Base-by-base conservation (phyloP, 192 early-diverging fungal species). In the Umbelopsis vinacea region DNA sequence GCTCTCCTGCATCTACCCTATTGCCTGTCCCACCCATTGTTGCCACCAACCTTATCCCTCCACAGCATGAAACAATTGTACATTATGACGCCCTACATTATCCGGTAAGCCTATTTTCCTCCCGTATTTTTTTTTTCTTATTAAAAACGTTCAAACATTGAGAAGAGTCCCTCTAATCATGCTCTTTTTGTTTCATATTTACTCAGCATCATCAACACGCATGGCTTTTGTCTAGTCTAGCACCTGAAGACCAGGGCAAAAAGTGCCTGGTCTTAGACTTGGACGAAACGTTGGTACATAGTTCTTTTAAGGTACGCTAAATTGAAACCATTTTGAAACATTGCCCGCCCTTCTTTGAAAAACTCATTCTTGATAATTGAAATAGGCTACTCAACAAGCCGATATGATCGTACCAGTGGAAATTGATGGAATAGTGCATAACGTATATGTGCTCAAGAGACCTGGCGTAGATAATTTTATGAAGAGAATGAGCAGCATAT, bases 241-340 rank as follows among this genome's bases (percentile, higher is more conserved):
- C 83, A 33, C 76, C 83, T 17, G 82, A 85, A 67, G 89, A 93
- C 74, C 52, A 57, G 38, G 90, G 91, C 15, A 90, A 88, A 78
- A 99, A 97, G 74, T 96, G 95, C 72, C 86, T 99, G 29, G 97
- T 99, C 15, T 87, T 99, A 45, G 97, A 99, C 82, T 85, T 97
- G 71, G 97, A 99, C 82, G 97, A 99, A 74, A 99, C 97, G 3
- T 86, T 99, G 11, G 94, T 99, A n/a, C 97, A 99, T 78, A 95
- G 93, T 78, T 96, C 95, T 14, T 98, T 99, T 88, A 94, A 93
- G 87, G 85, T 85, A 76, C 63, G 29, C 6, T 50, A 15, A 63
- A 17, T 29, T 29, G 29, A 29, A 29, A 29, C n/a, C 29, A 29
- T 29, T 29, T 2, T 29, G 29, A 29, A 29, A 29, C 29, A 29